These are phyloP conservation scores for Peronosclerospora sorghi DNA, from an alignment of 352 stramenopile species.

Conservation along the genomic window DNA sequence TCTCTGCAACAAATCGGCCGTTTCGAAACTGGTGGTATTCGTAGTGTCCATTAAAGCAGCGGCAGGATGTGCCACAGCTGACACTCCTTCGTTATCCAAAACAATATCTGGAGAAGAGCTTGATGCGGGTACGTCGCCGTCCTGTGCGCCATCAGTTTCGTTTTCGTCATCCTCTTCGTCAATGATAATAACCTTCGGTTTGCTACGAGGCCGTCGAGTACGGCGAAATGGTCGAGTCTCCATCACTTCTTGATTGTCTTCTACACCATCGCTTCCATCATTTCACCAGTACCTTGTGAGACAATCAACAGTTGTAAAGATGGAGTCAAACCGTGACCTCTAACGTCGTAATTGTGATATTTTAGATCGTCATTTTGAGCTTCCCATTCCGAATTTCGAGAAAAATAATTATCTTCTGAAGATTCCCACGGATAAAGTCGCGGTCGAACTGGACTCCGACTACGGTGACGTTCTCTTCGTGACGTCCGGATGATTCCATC, in stretches of 20 bases:
- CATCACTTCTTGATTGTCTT: slow-evolving; percentile 1
- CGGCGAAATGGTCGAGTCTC: slow-evolving; percentile 7
- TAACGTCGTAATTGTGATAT: no score
- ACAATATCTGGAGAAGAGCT: slow-evolving; percentile 28
- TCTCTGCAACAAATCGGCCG: slow-evolving; percentile 20
- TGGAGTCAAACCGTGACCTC: no score
- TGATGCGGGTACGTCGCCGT: no score
- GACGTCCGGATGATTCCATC: slow-evolving; percentile 13
- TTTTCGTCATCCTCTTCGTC: slow-evolving; percentile 49
- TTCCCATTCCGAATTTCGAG: no score
- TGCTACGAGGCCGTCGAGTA: slow-evolving; percentile 17
- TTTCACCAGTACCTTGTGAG: background rate
- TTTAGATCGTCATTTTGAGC: no score
- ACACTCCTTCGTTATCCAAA: slow-evolving; percentile 18
- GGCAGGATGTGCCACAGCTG: slow-evolving; percentile 2
- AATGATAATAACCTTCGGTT: slow-evolving; percentile 55
- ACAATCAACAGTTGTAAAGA: background rate
- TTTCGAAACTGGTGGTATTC: slow-evolving; percentile 9
- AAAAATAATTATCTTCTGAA: no score
- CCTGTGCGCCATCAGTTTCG: slow-evolving; percentile 24
- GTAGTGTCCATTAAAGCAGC: slow-evolving; percentile 5
- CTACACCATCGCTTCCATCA: background rate
- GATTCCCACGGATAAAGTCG: background rate
- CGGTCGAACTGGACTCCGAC: slow-evolving; percentile 24
- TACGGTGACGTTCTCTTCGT: slow-evolving; percentile 8